Conservation (phyloP, 495 filamentous ascomycete genomes). For the Entonaema liquescens region DNA sequence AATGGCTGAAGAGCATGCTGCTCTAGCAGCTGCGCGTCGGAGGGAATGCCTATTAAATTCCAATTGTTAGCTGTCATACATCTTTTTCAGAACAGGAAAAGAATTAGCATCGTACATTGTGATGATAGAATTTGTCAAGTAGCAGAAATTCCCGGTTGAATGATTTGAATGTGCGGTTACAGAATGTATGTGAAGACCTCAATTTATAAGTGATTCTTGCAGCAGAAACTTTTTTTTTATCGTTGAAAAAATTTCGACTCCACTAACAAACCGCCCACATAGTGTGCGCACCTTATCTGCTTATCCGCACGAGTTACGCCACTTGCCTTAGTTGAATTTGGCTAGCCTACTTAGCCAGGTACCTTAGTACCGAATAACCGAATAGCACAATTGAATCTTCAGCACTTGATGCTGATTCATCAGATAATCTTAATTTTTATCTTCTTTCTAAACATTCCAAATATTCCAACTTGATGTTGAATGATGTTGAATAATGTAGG, state of each 20-base stretch:
- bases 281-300: slow-evolving; percentile 2
- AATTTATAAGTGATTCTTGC: not conserved
- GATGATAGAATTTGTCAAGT: not conserved
- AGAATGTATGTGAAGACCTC: not conserved
- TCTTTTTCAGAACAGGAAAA: not conserved
- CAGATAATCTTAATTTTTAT: no score
- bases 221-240: slow-evolving; percentile 1
- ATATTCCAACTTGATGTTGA: not conserved
- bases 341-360: not conserved
- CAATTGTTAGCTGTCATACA: slow-evolving; percentile 20
- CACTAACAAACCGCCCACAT: not conserved
- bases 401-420: no score
- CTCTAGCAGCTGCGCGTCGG: slow-evolving; percentile 65
- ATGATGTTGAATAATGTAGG: not conserved
- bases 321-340: not conserved
- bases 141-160: not conserved
- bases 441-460: no score
- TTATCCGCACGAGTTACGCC: not conserved
- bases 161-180: not conserved
- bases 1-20: slow-evolving; percentile 60
- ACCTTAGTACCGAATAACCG: not conserved
- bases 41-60: slow-evolving; percentile 58
- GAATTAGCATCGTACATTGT: not conserved
- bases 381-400: no score
- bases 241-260: slow-evolving; percentile 23